Conservation (phyloP, 1,139 yeast species). For the Yamadazyma triangularis region DNA sequence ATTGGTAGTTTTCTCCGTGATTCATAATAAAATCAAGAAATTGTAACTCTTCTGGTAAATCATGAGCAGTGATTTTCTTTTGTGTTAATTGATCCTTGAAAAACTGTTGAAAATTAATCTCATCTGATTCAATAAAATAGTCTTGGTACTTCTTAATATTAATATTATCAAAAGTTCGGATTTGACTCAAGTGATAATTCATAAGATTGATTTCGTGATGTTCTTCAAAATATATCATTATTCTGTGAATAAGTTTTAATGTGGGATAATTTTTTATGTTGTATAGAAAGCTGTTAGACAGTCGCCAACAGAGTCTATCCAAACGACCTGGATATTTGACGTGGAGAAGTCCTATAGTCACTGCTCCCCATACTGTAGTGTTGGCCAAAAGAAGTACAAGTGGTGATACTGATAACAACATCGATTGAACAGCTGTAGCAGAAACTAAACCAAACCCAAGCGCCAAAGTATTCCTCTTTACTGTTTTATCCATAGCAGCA, state of each 20-base stretch:
- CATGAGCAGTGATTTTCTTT: constrained; percentile 29
- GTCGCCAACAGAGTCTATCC: constrained; percentile 34
- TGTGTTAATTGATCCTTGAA: constrained; percentile 23
- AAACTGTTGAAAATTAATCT: constrained; percentile 14
- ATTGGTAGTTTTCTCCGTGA: constrained; percentile 33
- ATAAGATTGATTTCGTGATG: constrained; percentile 34
- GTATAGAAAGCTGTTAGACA: constrained; percentile 20
- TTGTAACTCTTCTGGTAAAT: constrained; percentile 30
- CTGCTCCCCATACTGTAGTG: neutral
- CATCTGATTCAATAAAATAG: constrained; percentile 21
- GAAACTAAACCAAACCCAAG: neutral
- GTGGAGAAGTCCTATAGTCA: constrained; percentile 3
- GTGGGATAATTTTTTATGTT: constrained; percentile 25
- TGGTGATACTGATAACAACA: too few relatives aligned
- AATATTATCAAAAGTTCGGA: constrained; percentile 18
- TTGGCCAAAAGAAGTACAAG: neutral
- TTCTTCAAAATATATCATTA: constrained; percentile 37
- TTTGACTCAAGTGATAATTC: constrained; percentile 35
- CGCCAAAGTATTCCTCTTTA: neutral
- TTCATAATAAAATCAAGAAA: constrained; percentile 36
- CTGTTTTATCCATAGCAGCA: too few relatives aligned
- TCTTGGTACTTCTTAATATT: constrained; percentile 19
- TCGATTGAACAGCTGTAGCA: neutral
- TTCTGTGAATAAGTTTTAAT: constrained; percentile 23
- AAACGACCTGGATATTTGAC: constrained; percentile 15